phyloP scores from a whole-genome alignment of 768 basidiomycete genomes.

The Pisolithus orientalis region DNA sequence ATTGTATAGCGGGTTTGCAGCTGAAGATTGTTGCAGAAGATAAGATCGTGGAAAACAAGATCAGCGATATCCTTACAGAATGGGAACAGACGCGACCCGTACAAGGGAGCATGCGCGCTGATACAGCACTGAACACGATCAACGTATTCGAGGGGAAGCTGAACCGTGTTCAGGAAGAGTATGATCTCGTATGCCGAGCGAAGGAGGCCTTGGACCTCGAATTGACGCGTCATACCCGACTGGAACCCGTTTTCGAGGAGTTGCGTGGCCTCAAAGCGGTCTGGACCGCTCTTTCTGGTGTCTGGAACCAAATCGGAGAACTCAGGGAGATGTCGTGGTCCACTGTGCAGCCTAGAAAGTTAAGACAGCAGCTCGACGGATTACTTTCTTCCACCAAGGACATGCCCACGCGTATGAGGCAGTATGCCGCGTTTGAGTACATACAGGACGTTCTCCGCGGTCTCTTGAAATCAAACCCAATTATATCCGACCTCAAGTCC shows the following conservation, averaged over 20 bases:
- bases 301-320: constrained; percentile 91
- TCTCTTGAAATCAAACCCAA: constrained; percentile 81
- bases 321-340: constrained; percentile 86
- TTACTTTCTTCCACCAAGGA: constrained; percentile 91
- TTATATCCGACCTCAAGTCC: constrained; percentile 93
- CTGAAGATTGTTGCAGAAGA: constrained; percentile 99
- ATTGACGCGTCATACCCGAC: constrained; percentile 78
- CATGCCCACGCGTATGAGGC: constrained; percentile 98
- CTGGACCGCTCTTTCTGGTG: constrained; percentile 96
- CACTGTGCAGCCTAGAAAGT: constrained; percentile 88
- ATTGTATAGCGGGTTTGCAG: constrained; percentile 78
- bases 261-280: constrained; percentile 94
- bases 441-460: constrained; percentile 87
- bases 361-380: constrained; percentile 91
- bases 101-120: constrained; percentile 93
- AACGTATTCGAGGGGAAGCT: constrained; percentile 92
- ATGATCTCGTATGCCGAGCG: constrained; percentile 90
- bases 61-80: constrained; percentile 82
- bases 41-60: constrained; percentile 95
- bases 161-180: constrained; percentile 86
- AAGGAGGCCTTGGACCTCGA: constrained; percentile 97
- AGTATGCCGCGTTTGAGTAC: constrained; percentile 98
- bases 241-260: constrained; percentile 94
- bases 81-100: constrained; percentile 97
- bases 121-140: constrained; percentile 93